A percentile compares a stretch with the other conserved stretches of the same genome.
Conservation (phyloP, 2,329 filamentous ascomycete genomes). For the Sarocladium strictum region DNA sequence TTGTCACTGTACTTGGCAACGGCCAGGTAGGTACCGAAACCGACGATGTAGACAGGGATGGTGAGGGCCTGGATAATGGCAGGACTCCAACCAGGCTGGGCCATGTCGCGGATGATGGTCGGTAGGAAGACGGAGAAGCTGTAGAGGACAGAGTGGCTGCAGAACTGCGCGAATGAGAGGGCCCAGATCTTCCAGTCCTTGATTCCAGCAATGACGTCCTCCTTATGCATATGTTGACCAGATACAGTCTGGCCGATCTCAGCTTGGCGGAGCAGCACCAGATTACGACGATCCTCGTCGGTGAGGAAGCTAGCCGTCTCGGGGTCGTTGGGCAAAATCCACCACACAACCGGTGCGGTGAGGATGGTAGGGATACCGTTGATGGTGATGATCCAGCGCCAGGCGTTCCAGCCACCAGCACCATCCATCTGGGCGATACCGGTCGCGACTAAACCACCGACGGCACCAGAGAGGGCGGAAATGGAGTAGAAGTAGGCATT, state of each 20-base stretch:
- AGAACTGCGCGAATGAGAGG: constrained; percentile 6
- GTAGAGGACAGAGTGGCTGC: constrained; percentile 9
- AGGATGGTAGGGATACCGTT: constrained; percentile 28
- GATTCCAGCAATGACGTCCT: constrained; percentile 56
- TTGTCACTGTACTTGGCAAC: constrained; percentile 50
- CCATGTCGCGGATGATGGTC: constrained; percentile 48
- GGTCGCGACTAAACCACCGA: constrained; percentile 53
- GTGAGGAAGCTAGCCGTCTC: constrained; percentile 10
- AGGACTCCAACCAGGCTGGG: neutral
- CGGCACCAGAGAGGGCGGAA: constrained; percentile 53
- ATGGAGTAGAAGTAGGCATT: constrained; percentile 27
- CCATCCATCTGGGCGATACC: constrained; percentile 60
- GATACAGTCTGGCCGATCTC: constrained; percentile 20
- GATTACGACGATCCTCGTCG: constrained; percentile 25
- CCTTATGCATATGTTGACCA: constrained; percentile 34
- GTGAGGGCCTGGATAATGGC: constrained; percentile 26
- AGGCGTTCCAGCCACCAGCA: constrained; percentile 39
- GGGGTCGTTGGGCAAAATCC: constrained; percentile 10
- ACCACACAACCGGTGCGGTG: constrained; percentile 7
- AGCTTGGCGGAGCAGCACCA: constrained; percentile 20
- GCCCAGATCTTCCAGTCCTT: constrained; percentile 63
- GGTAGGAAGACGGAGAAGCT: constrained; percentile 51
- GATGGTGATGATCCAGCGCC: constrained; percentile 64
- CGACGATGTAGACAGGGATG: constrained; percentile 56
- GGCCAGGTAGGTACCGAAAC: constrained; percentile 51